phyloP scores from a whole-genome alignment of 2,329 filamentous ascomycete genomes.

The Remersonia thermophila region DNA sequence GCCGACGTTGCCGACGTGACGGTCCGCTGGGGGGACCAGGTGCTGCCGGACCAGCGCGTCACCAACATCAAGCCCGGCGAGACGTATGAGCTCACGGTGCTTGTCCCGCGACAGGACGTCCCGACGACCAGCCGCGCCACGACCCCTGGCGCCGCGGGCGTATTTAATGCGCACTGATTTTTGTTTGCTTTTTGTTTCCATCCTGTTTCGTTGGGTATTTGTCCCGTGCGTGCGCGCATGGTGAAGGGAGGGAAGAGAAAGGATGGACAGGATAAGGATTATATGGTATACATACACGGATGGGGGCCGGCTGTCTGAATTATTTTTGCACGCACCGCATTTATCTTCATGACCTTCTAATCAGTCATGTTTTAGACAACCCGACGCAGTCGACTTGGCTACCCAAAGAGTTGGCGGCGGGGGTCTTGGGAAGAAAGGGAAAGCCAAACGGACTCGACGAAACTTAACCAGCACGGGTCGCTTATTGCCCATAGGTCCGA shows the following conservation, averaged over 20 bases:
- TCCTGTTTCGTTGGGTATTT: not conserved
- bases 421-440: too few species aligned
- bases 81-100: slow-evolving; percentile 33
- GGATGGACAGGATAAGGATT: not conserved
- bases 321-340: too few species aligned
- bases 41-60: slow-evolving; percentile 29
- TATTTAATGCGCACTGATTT: slow-evolving; percentile 3
- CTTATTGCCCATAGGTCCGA: too few species aligned
- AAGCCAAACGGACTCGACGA: too few species aligned
- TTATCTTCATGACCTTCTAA: too few species aligned
- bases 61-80: slow-evolving; percentile 29
- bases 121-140: too few species aligned
- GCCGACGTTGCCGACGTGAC: slow-evolving; percentile 28
- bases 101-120: slow-evolving; percentile 13
- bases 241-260: too few species aligned
- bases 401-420: too few species aligned
- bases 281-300: not conserved
- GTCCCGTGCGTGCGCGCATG: too few species aligned
- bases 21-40: slow-evolving; percentile 26
- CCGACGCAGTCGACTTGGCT: too few species aligned
- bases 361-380: not conserved
- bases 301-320: not conserved
- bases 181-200: slow-evolving; percentile 1
- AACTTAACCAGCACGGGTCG: too few species aligned
- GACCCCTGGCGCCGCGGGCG: not conserved